A percentile compares a stretch with the other conserved stretches of the same genome.
phyloP scores from a whole-genome alignment of 2,329 filamentous ascomycete species.

The Blumeria hordei region DNA sequence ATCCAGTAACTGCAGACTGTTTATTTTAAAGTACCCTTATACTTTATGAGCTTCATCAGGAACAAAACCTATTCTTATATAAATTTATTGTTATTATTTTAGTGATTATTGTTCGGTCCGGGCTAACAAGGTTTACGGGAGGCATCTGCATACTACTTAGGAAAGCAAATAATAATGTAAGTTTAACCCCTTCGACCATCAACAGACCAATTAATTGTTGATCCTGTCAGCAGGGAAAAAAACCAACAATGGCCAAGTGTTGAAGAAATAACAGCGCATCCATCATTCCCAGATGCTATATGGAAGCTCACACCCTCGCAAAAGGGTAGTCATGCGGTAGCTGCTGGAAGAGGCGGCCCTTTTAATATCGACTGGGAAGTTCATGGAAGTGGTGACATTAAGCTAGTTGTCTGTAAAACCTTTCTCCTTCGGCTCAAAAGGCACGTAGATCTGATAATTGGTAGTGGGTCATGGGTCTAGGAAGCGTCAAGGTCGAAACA shows the following conservation, averaged over 20 bases:
- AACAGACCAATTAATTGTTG: not conserved
- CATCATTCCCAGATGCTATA: slow-evolving; percentile 39
- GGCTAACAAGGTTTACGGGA: too few relatives aligned
- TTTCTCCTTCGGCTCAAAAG: not conserved
- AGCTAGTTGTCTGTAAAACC: slow-evolving; percentile 34
- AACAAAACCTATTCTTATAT: too few relatives aligned
- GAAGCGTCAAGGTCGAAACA: slow-evolving; percentile 25
- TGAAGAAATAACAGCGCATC: slow-evolving; percentile 36
- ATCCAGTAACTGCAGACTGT: too few relatives aligned
- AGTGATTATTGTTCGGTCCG: too few relatives aligned
- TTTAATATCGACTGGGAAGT: slow-evolving; percentile 58
- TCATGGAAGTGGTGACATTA: slow-evolving; percentile 48
- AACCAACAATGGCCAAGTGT: slow-evolving; percentile 17
- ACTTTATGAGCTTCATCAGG: too few relatives aligned
- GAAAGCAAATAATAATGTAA: not conserved
- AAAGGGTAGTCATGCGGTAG: slow-evolving; percentile 37
- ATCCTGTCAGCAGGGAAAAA: slow-evolving; percentile 4
- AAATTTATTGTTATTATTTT: too few relatives aligned
- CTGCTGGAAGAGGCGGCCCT: slow-evolving; percentile 47
- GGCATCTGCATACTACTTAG: too few relatives aligned
- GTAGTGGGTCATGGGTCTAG: slow-evolving; percentile 64
- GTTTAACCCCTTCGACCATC: not conserved
- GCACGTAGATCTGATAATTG: slow-evolving; percentile 6
- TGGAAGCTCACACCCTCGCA: slow-evolving; percentile 45
- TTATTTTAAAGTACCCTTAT: too few relatives aligned